Percentiles rank a stretch among this genome's conserved stretches.
phyloP scores from a whole-genome alignment of 257 asterid genomes.

The Solanum virginianum region DNA sequence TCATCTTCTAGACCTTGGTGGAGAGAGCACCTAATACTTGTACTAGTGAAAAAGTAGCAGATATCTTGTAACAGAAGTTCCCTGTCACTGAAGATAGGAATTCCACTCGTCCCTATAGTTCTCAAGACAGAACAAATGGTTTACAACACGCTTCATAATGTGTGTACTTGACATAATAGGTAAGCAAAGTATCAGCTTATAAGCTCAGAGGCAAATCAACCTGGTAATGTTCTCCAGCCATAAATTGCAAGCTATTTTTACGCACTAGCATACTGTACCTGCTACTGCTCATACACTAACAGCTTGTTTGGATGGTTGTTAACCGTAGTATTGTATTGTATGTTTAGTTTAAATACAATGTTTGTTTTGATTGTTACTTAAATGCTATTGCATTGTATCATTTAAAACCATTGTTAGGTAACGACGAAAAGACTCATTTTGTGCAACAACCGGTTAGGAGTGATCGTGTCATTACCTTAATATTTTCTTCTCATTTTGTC shows the following conservation, averaged over 20 bases:
- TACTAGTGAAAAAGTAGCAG: background rate
- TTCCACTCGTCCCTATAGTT: background rate
- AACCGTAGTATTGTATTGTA: too few relatives aligned
- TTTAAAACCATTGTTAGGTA: too few relatives aligned
- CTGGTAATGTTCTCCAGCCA: background rate
- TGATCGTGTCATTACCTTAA: too few relatives aligned
- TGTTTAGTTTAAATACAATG: too few relatives aligned
- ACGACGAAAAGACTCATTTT: too few relatives aligned
- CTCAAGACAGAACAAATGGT: background rate
- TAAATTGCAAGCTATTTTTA: background rate
- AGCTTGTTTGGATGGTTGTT: background rate
- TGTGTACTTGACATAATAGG: background rate
- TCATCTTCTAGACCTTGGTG: background rate
- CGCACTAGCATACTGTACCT: background rate
- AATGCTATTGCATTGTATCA: too few relatives aligned
- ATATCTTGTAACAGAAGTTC: background rate
- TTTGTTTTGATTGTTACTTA: too few relatives aligned
- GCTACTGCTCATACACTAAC: background rate
- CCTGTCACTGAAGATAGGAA: background rate
- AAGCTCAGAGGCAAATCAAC: background rate
- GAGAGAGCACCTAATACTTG: background rate
- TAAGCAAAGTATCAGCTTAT: background rate
- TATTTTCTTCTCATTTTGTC: too few relatives aligned
- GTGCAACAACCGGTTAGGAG: too few relatives aligned
- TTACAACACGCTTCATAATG: background rate